Conservation (phyloP, 2,329 filamentous ascomycete genomes). For the Aureobasidium sp. region DNA sequence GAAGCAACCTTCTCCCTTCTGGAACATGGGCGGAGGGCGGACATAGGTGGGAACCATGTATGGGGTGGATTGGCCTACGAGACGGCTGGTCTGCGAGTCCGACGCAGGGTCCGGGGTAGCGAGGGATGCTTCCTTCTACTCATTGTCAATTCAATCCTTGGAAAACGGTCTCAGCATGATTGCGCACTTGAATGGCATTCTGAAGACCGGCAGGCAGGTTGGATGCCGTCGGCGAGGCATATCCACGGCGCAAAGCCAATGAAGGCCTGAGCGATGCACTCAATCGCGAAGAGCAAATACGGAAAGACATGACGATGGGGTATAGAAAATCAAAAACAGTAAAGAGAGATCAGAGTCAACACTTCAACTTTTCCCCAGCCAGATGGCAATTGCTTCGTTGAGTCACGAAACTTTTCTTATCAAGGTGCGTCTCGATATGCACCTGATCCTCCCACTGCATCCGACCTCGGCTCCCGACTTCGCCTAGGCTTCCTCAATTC, state of each 20-base stretch:
- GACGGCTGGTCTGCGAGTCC: constrained; percentile 64
- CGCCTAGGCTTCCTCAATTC: background rate
- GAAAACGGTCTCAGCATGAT: background rate
- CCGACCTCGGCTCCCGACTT: background rate
- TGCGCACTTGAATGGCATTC: constrained; percentile 32
- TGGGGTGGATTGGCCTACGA: constrained; percentile 66
- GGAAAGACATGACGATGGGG: constrained; percentile 16
- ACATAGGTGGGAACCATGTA: constrained; percentile 97
- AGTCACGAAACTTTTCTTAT: constrained; percentile 9
- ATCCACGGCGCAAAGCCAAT: constrained; percentile 17
- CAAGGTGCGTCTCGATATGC: background rate
- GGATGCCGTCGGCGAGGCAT: constrained; percentile 33
- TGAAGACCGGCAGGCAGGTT: constrained; percentile 33
- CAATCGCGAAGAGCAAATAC: constrained; percentile 18
- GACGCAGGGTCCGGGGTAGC: constrained; percentile 64
- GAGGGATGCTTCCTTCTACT: constrained; percentile 40
- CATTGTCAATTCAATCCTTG: constrained; percentile 13
- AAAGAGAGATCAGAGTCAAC: background rate
- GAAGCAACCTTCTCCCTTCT: constrained; percentile 77
- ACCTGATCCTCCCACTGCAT: background rate
- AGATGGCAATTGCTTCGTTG: background rate
- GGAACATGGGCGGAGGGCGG: constrained; percentile 81
- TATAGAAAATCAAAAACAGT: background rate
- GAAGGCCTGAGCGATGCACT: constrained; percentile 15
- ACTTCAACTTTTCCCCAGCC: background rate